Percentiles rank a stretch among this genome's conserved stretches.
phyloP scores from a whole-genome alignment of 2,329 filamentous ascomycete genomes.

The Penicillium janthinellum region DNA sequence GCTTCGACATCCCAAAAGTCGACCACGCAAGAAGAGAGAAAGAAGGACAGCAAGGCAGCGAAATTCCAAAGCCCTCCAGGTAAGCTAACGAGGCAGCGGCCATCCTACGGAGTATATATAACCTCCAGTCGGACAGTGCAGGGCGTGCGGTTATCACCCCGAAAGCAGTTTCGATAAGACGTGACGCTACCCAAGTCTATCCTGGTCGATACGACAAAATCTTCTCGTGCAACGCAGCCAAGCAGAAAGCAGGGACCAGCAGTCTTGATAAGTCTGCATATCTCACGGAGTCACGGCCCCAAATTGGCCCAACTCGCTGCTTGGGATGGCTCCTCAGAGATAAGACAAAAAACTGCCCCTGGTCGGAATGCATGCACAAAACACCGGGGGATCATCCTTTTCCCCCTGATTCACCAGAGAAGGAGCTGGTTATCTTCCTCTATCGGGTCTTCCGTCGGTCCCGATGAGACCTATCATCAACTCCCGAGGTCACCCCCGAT shows the following conservation, averaged over 20 bases:
- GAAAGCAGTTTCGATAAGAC: slow-evolving; percentile 29
- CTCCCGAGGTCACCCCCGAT: background rate
- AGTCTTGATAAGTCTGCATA: slow-evolving; percentile 19
- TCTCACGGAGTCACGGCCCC: background rate
- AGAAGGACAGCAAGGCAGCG: background rate
- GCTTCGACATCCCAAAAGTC: background rate
- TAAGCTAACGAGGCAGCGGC: background rate
- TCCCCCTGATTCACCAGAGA: background rate
- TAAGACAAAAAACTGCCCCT: slow-evolving; percentile 9
- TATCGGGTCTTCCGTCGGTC: background rate
- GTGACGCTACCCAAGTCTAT: slow-evolving; percentile 22
- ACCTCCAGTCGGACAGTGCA: background rate
- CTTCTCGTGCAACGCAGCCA: background rate
- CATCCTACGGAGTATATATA: background rate
- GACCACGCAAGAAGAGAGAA: background rate
- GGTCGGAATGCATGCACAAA: slow-evolving; percentile 2
- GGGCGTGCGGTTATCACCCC: slow-evolving; percentile 25
- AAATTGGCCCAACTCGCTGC: background rate
- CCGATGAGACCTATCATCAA: background rate
- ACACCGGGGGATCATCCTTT: slow-evolving; percentile 1
- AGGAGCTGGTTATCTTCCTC: background rate
- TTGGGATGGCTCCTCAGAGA: slow-evolving; percentile 3
- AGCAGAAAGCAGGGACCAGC: background rate
- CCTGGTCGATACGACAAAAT: slow-evolving; percentile 12
- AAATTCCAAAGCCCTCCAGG: background rate